Evolutionary conservation across 192 early-diverging fungal genomes (phyloP).

Genomic region (Coemansia sp.): DNA sequence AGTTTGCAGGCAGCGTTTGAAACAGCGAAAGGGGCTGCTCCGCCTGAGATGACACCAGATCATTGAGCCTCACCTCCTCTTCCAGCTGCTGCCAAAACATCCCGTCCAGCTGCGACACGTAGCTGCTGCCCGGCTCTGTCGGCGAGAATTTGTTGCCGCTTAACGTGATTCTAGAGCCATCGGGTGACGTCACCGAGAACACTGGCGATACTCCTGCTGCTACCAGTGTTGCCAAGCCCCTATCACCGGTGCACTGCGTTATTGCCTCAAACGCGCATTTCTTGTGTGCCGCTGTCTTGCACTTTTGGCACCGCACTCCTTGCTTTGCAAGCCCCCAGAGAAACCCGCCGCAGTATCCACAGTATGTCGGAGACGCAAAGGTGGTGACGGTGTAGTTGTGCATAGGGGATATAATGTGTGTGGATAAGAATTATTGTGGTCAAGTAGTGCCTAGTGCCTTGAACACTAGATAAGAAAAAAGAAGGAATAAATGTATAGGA

Average conservation of each 20-base stretch:
- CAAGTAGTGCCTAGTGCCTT: background rate
- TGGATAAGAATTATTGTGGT: background rate
- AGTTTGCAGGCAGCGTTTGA: constrained; percentile 53
- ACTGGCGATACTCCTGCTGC: background rate
- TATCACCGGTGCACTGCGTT: constrained; percentile 34
- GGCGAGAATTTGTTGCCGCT: background rate
- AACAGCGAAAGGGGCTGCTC: constrained; percentile 56
- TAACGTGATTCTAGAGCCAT: background rate
- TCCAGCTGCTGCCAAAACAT: constrained; percentile 53
- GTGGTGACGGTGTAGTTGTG: constrained; percentile 58
- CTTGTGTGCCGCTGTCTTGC: constrained; percentile 57
- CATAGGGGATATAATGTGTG: constrained; percentile 14
- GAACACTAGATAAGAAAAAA: too few species aligned
- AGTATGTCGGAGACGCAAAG: constrained; percentile 64
- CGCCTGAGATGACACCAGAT: constrained; percentile 34
- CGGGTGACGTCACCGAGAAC: background rate
- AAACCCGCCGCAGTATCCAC: constrained; percentile 63
- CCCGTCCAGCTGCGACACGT: constrained; percentile 37
- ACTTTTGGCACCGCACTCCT: constrained; percentile 61
- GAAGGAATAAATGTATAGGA: too few species aligned
- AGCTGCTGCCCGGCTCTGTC: constrained; percentile 3
- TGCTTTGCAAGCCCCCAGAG: constrained; percentile 71
- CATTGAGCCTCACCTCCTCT: constrained; percentile 42
- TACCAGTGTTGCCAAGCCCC: constrained; percentile 35
- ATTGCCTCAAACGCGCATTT: constrained; percentile 50